A percentile compares a stretch with the other conserved stretches of the same genome.
Evolutionary conservation across 768 basidiomycete genomes (phyloP).

Genomic region (Suillus ampliporus): DNA sequence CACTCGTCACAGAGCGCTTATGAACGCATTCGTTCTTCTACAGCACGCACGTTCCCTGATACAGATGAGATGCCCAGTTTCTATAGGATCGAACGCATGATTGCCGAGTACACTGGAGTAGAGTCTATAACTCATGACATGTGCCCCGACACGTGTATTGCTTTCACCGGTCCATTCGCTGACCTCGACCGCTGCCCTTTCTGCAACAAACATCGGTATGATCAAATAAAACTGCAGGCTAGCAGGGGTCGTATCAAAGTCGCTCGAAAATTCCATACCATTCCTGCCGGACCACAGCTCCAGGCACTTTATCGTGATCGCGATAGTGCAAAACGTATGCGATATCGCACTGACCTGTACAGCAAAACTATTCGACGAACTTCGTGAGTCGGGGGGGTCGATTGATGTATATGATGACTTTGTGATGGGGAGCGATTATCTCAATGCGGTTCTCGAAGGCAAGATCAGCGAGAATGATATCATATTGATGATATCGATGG

Average conservation of each 20-base stretch:
- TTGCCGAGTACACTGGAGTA: background rate
- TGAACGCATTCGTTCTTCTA: background rate
- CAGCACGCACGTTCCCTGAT: background rate
- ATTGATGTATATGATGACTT: conserved; percentile 36
- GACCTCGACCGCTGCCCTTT: conserved; percentile 32
- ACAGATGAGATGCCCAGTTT: background rate
- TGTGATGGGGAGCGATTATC: conserved; percentile 35
- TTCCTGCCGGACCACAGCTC: conserved; percentile 48
- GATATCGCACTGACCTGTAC: conserved; percentile 29
- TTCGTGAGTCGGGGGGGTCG: too few relatives aligned
- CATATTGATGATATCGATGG: conserved; percentile 41
- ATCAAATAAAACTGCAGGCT: conserved; percentile 6
- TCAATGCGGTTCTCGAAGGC: conserved; percentile 24
- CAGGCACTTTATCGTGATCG: conserved; percentile 41
- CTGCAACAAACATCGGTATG: conserved; percentile 39
- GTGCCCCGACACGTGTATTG: conserved; percentile 19
- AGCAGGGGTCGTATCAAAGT: conserved; percentile 21
- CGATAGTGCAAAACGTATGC: conserved; percentile 28
- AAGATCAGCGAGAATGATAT: conserved; percentile 38
- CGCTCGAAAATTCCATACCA: conserved; percentile 38
- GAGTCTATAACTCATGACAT: conserved; percentile 17
- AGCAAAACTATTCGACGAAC: conserved; percentile 21
- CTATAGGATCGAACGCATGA: too few relatives aligned
- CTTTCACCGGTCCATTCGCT: conserved; percentile 24
- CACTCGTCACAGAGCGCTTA: background rate